Base-by-base conservation (phyloP, 169 alveolate species). In the Plasmodium gonderi region DNA sequence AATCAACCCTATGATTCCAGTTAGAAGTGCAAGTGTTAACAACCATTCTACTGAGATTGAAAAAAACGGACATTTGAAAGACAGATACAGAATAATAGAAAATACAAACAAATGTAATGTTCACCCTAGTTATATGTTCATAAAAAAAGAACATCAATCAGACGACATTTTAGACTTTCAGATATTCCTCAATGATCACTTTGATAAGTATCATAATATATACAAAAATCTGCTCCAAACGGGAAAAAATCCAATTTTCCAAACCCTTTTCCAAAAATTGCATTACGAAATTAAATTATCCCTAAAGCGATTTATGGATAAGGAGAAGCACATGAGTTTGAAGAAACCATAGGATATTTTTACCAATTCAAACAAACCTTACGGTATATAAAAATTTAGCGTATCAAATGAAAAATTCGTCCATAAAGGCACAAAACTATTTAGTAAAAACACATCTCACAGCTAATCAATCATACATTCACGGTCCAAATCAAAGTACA, bases 141-240 rank as follows among this genome's bases (percentile, higher is more conserved):
- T n/a, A 64, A 65, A 45, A 75, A 29, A 33, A 60, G 45, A 8
- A 54, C 3, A 2, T 9, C 23, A 20, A 1, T 9, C 44, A 69
- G 20, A 90, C 26, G 94, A 90, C 8, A 60, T 26, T 20, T 65
- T 77, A 36, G 65, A 79, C 23, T 40, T 90, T 68, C 80, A 60
- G 26, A n/a, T 76, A 77, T 90, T 90, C 31, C 44, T 90, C 9
- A 65, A 90, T 29, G 14, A 67, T 4, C 94, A 90, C 68, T 79
- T 90, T 29, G 94, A 90, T 78, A 76, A 90, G 42, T 90, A 90
- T 44, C 64, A 69, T 26, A 26, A 17, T 78, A 69, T 90, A 2
- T 90, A 90, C 44, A 65, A 67, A 38, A 90, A 45, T 90, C 74
- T 90, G 74, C 36, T 87, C 31, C 67, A 45, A 45, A 75, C 80